These are phyloP conservation scores for Rhizopus arrhizus DNA, from an alignment of 371 early-diverging fungal species.

Conservation along the genomic window DNA sequence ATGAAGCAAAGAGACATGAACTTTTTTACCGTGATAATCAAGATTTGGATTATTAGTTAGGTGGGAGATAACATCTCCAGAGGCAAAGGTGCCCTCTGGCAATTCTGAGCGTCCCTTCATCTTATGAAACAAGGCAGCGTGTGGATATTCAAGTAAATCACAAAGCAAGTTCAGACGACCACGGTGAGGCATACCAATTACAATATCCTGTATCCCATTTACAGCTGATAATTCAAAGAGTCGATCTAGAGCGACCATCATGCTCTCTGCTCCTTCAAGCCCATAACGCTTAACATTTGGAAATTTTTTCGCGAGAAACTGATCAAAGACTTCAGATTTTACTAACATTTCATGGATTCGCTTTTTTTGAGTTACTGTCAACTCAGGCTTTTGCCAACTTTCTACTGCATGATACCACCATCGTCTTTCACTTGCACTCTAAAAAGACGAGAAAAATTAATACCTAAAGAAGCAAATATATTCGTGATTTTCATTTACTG, in stretches of 20 bases:
- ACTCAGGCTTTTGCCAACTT: slow-evolving; percentile 62
- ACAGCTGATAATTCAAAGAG: slow-evolving; percentile 74
- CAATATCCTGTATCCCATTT: slow-evolving; percentile 74
- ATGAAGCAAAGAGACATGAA: slow-evolving; percentile 85
- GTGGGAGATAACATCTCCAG: slow-evolving; percentile 93
- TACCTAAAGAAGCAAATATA: background rate
- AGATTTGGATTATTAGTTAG: slow-evolving; percentile 74
- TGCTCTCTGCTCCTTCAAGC: slow-evolving; percentile 95
- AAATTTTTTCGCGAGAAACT: slow-evolving; percentile 94
- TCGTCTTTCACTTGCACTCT: slow-evolving; percentile 81
- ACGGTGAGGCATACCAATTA: slow-evolving; percentile 96
- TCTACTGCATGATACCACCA: slow-evolving; percentile 92
- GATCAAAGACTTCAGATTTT: slow-evolving; percentile 91
- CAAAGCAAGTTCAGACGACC: slow-evolving; percentile 92
- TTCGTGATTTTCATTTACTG: slow-evolving; percentile 48
- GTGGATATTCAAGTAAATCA: slow-evolving; percentile 78
- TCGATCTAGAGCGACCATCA: slow-evolving; percentile 90
- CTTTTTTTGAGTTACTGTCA: slow-evolving; percentile 66
- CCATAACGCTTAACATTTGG: slow-evolving; percentile 95
- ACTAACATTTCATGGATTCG: slow-evolving; percentile 74
- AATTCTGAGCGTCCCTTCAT: slow-evolving; percentile 90
- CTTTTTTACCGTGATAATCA: slow-evolving; percentile 60
- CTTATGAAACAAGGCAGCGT: slow-evolving; percentile 87
- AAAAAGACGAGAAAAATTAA: slow-evolving; percentile 4
- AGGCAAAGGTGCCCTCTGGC: slow-evolving; percentile 72